These are phyloP conservation scores for Tolypocladium endophyticum DNA, from an alignment of 2,329 filamentous ascomycete genomes.

Conservation along the genomic window DNA sequence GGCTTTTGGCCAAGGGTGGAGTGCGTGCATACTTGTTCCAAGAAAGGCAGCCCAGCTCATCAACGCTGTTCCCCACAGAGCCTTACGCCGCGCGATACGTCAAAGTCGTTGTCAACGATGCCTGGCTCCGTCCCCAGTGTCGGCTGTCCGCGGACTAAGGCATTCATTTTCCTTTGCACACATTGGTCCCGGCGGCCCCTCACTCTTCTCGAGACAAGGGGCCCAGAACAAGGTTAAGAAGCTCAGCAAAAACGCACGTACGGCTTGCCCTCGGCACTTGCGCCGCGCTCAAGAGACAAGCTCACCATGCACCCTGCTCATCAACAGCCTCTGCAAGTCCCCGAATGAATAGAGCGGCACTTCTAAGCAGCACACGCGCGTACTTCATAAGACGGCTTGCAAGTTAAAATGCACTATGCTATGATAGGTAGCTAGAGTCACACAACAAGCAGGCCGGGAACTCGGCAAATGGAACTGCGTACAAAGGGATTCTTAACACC, in stretches of 20 bases:
- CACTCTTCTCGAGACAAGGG: too few species aligned
- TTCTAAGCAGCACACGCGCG: background rate
- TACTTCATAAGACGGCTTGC: background rate
- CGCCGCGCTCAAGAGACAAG: too few species aligned
- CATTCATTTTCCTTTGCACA: background rate
- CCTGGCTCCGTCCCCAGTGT: background rate
- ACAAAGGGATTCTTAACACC: background rate
- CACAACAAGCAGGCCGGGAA: background rate
- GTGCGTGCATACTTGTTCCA: too few species aligned
- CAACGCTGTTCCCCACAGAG: background rate
- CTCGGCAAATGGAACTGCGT: background rate
- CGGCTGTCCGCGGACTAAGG: background rate
- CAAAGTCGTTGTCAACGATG: background rate
- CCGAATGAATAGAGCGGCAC: background rate
- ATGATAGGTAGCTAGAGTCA: background rate
- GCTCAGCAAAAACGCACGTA: too few species aligned
- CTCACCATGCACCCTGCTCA: background rate
- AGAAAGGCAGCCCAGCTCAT: too few species aligned
- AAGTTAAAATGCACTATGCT: background rate
- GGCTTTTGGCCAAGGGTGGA: too few species aligned
- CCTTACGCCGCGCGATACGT: background rate
- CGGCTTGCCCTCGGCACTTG: too few species aligned
- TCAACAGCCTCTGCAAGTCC: background rate
- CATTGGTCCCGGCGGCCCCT: background rate
- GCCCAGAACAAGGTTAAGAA: too few species aligned